Percentiles rank a stretch among this genome's conserved stretches.
phyloP scores from a whole-genome alignment of 2,329 filamentous ascomycete genomes.

The Verticillium longisporum region DNA sequence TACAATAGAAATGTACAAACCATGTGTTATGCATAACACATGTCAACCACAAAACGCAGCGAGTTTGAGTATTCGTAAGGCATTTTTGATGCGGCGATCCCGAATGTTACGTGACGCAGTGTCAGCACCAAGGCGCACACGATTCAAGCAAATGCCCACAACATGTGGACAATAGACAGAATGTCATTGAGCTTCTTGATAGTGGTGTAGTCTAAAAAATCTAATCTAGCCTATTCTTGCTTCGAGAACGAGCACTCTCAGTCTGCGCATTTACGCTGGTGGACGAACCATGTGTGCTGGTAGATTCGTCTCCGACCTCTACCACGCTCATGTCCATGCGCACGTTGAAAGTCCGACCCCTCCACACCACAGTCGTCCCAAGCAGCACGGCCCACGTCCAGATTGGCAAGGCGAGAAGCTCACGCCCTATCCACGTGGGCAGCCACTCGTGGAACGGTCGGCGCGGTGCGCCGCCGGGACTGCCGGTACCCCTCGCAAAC shows the following conservation, averaged over 20 bases:
- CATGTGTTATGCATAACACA: too few species aligned
- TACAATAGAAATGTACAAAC: neutral
- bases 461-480: slow-evolving; percentile 30
- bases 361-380: slow-evolving; percentile 83
- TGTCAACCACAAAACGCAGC: too few species aligned
- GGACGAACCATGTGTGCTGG: neutral
- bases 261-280: neutral
- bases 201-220: neutral
- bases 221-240: neutral
- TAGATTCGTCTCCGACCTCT: slow-evolving; percentile 22
- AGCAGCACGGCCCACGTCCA: slow-evolving; percentile 87
- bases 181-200: too few species aligned
- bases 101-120: too few species aligned
- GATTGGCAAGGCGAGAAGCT: slow-evolving; percentile 76
- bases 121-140: too few species aligned
- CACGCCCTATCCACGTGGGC: slow-evolving; percentile 76
- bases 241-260: neutral
- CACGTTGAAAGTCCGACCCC: slow-evolving; percentile 73
- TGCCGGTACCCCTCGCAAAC: slow-evolving; percentile 53
- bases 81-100: too few species aligned
- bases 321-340: slow-evolving; percentile 76
- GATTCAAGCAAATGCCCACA: too few species aligned
- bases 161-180: too few species aligned
- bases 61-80: too few species aligned
- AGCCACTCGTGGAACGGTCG: slow-evolving; percentile 66